phyloP scores from a whole-genome alignment of 805 yeast genomes.

The Kuraishia ogatae region DNA sequence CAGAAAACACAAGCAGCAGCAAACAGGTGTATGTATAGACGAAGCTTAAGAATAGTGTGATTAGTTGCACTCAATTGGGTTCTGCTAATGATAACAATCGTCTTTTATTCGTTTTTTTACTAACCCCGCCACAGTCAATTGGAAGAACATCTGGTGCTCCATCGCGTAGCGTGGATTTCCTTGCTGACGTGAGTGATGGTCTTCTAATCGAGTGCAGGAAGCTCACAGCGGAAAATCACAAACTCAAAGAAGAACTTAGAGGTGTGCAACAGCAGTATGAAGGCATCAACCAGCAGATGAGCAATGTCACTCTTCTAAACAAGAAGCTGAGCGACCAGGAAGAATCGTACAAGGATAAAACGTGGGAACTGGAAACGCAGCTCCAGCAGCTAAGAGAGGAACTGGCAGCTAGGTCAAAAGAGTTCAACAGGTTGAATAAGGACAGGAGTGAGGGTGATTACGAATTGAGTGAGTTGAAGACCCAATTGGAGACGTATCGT shows the following conservation, averaged over 20 bases:
- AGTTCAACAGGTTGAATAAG: constrained; percentile 31
- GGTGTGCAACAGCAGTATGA: constrained; percentile 33
- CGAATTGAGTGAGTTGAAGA: constrained; percentile 26
- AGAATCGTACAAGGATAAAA: constrained; percentile 44
- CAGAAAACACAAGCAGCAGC: neutral
- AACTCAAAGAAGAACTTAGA: constrained; percentile 32
- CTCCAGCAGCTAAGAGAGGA: constrained; percentile 35
- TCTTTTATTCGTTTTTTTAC: no score
- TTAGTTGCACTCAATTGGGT: no score
- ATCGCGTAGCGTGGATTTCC: constrained; percentile 51
- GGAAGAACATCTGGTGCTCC: neutral
- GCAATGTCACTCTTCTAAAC: constrained; percentile 23
- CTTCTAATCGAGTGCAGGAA: constrained; percentile 62
- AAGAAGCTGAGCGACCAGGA: constrained; percentile 30
- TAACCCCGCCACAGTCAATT: neutral
- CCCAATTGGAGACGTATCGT: constrained; percentile 39
- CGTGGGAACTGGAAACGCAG: constrained; percentile 57
- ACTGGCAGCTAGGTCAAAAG: constrained; percentile 27
- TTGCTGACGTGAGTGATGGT: constrained; percentile 68
- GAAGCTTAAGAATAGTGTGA: no score
- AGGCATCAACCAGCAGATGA: constrained; percentile 25
- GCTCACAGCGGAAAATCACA: constrained; percentile 54
- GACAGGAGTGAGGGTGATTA: constrained; percentile 19
- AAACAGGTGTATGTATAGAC: constrained; percentile 16
- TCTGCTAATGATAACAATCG: no score